Percentiles rank a stretch among this genome's conserved stretches.
phyloP scores from a whole-genome alignment of 768 basidiomycete genomes.

The Leccinellum rugosiceps region DNA sequence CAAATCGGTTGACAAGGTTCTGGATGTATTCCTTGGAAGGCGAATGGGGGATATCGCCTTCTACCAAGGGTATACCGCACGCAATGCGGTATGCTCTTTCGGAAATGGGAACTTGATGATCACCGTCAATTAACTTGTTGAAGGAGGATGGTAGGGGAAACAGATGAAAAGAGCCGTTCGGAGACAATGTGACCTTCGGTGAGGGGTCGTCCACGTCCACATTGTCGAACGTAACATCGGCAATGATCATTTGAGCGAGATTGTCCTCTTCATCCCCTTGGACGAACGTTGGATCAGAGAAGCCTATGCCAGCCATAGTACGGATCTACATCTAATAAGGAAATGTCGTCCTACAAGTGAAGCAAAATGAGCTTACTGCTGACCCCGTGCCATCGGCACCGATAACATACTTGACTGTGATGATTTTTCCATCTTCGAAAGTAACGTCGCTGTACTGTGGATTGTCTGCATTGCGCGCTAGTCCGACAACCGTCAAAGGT shows the following conservation, averaged over 20 bases:
- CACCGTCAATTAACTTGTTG: constrained; percentile 9
- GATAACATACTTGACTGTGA: constrained; percentile 45
- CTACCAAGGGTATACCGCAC: constrained; percentile 34
- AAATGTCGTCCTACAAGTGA: not conserved
- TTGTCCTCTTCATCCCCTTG: constrained; percentile 23
- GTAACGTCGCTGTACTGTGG: constrained; percentile 35
- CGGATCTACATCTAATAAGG: constrained; percentile 36
- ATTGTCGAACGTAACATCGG: constrained; percentile 40
- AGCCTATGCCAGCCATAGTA: constrained; percentile 37
- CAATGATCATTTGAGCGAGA: constrained; percentile 42
- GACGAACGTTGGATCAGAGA: constrained; percentile 40
- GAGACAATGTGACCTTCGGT: constrained; percentile 23
- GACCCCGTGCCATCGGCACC: constrained; percentile 53
- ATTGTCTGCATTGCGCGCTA: constrained; percentile 31
- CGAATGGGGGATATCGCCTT: constrained; percentile 34
- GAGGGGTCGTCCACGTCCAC: not conserved
- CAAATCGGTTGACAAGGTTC: constrained; percentile 39
- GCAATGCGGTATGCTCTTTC: constrained; percentile 38
- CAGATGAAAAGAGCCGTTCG: constrained; percentile 33
- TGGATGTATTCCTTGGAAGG: constrained; percentile 44
- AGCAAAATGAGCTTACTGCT: constrained; percentile 29
- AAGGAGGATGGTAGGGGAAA: constrained; percentile 34
- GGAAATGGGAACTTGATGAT: constrained; percentile 4
- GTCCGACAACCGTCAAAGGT: constrained; percentile 38
- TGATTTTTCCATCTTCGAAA: constrained; percentile 44